Conservation (phyloP, 1,284 basidiomycete genomes). For the Ceratobasidium sp. region DNA sequence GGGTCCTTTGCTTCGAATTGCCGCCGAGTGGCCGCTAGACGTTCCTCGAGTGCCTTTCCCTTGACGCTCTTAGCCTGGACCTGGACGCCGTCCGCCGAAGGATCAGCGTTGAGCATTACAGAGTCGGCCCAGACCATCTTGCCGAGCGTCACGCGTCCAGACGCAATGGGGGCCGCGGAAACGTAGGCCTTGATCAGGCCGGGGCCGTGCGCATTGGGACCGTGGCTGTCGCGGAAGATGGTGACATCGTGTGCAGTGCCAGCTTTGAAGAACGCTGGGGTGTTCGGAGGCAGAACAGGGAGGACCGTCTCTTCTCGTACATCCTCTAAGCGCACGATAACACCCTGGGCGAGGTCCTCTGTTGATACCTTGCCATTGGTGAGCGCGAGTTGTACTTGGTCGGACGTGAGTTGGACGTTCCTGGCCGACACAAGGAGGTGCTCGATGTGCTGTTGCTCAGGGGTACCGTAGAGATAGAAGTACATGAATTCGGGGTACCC, state of each 20-base stretch:
- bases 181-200: not conserved
- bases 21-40: slow-evolving; percentile 9
- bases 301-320: slow-evolving; percentile 3
- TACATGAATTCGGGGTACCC: slow-evolving; percentile 56
- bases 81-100: slow-evolving; percentile 2
- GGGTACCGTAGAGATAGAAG: slow-evolving; percentile 60
- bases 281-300: slow-evolving; percentile 16
- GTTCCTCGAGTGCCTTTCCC: slow-evolving; percentile 32
- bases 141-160: slow-evolving; percentile 18
- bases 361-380: slow-evolving; percentile 2
- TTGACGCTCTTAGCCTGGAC: slow-evolving; percentile 4
- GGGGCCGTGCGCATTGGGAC: slow-evolving; percentile 3
- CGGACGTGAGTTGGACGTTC: slow-evolving; percentile 50
- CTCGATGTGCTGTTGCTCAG: slow-evolving; percentile 56
- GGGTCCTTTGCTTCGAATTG: slow-evolving; percentile 24
- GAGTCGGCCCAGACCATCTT: slow-evolving; percentile 21
- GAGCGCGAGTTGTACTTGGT: slow-evolving; percentile 36
- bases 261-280: slow-evolving; percentile 18
- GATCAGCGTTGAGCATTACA: slow-evolving; percentile 24
- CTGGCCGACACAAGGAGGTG: slow-evolving; percentile 58
- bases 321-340: slow-evolving; percentile 16
- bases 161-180: slow-evolving; percentile 4
- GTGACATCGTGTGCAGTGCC: not conserved
- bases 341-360: slow-evolving; percentile 19
- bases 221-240: slow-evolving; percentile 22